A percentile compares a stretch with the other conserved stretches of the same genome.
phyloP scores from a whole-genome alignment of 1,139 yeast genomes.

The Lodderomyces parapsilosis region DNA sequence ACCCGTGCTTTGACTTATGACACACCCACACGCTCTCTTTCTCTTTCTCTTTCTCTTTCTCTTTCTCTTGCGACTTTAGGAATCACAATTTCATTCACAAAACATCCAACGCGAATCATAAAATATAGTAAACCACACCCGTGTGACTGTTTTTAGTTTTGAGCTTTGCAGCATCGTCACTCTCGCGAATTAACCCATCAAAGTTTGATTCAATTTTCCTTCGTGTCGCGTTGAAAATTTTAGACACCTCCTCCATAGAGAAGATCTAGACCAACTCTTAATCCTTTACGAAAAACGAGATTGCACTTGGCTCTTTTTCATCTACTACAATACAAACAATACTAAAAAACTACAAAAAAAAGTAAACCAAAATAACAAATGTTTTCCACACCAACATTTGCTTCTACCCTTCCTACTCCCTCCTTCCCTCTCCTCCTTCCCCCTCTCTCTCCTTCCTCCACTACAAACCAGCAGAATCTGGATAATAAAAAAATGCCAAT shows the following conservation, averaged over 20 bases:
- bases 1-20: no score
- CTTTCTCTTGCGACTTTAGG: no score
- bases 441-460: neutral
- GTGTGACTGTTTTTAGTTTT: neutral
- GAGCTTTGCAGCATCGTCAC: neutral
- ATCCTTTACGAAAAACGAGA: no score
- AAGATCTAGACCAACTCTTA: neutral
- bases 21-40: no score
- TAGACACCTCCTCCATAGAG: neutral
- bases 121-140: no score
- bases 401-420: no score
- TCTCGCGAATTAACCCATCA: neutral
- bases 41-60: no score
- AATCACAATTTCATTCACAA: neutral
- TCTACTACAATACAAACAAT: neutral
- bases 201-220: neutral
- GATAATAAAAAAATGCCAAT: conserved; percentile 81
- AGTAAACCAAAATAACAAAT: no score
- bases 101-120: neutral
- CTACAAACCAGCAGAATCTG: conserved; percentile 38
- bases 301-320: no score
- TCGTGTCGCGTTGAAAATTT: neutral
- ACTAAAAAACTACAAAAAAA: neutral
- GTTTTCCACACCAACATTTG: no score
- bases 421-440: neutral